phyloP scores from a whole-genome alignment of 106 monocot genomes.

The Vanilla planifolia region DNA sequence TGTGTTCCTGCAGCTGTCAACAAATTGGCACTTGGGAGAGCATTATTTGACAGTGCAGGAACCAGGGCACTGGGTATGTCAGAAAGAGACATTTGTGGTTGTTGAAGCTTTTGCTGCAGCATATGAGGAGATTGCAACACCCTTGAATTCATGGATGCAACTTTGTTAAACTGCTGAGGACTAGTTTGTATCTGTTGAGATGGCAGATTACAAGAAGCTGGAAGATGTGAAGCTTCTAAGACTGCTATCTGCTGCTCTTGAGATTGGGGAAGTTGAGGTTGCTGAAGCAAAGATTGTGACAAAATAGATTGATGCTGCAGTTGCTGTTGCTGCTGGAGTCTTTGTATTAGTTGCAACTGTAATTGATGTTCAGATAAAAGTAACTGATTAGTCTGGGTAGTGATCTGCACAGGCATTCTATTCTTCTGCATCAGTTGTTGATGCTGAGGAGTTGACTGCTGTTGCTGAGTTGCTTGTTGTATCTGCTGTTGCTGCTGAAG shows the following conservation, averaged over 20 bases:
- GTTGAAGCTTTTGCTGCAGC: constrained; percentile 46
- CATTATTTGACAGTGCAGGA: constrained; percentile 19
- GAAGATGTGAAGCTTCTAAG: constrained; percentile 34
- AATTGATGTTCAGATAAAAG: constrained; percentile 57
- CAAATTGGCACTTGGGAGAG: constrained; percentile 23
- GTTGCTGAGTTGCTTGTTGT: constrained; percentile 32
- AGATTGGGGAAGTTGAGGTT: constrained; percentile 33
- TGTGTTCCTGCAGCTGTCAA: constrained; percentile 33
- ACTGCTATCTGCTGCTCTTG: constrained; percentile 57
- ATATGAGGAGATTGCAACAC: constrained; percentile 24
- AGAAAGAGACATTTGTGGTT: constrained; percentile 29
- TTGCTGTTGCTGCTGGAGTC: constrained; percentile 49
- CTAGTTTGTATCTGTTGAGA: constrained; percentile 34
- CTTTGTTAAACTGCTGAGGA: constrained; percentile 28
- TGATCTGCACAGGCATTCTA: constrained; percentile 26
- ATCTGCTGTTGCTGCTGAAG: constrained; percentile 28
- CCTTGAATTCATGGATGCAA: constrained; percentile 7
- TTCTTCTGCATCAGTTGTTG: constrained; percentile 46
- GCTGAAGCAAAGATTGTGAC: constrained; percentile 35
- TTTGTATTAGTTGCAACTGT: constrained; percentile 60
- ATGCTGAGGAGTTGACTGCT: constrained; percentile 20
- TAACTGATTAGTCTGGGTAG: constrained; percentile 36
- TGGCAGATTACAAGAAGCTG: constrained; percentile 24
- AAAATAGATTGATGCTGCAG: constrained; percentile 41
- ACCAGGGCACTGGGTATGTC: constrained; percentile 25